phyloP scores from a whole-genome alignment of 2,329 filamentous ascomycete species.

The Aureobasidium sp. region DNA sequence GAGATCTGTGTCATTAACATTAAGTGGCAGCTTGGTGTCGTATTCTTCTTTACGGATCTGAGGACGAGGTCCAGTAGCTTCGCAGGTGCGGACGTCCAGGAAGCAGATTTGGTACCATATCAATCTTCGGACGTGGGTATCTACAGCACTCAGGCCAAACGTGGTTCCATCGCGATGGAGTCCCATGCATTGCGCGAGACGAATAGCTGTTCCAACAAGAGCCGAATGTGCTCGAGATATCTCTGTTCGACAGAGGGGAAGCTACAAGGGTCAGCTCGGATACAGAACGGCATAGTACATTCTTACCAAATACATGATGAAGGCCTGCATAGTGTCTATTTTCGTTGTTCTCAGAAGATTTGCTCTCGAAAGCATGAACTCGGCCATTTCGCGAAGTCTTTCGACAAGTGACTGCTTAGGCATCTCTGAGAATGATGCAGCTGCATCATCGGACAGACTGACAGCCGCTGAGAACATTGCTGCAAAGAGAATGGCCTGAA shows the following conservation, averaged over 20 bases:
- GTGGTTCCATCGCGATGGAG: constrained; percentile 61
- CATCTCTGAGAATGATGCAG: constrained; percentile 46
- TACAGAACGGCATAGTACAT: not conserved
- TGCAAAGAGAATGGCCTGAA: constrained; percentile 61
- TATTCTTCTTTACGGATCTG: constrained; percentile 66
- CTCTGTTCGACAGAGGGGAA: constrained; percentile 63
- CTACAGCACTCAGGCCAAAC: constrained; percentile 57
- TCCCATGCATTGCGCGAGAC: constrained; percentile 70
- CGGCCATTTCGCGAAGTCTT: constrained; percentile 56
- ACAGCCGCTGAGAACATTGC: constrained; percentile 61
- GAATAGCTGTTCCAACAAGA: constrained; percentile 60
- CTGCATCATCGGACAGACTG: constrained; percentile 50
- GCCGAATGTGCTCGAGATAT: constrained; percentile 66
- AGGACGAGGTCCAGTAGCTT: constrained; percentile 63
- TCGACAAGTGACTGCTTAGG: constrained; percentile 50
- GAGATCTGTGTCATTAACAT: constrained; percentile 60
- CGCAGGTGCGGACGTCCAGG: constrained; percentile 64
- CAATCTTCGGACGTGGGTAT: constrained; percentile 61
- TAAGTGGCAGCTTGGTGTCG: constrained; percentile 63
- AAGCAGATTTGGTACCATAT: constrained; percentile 74
- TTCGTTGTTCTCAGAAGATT: constrained; percentile 64
- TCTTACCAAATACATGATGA: constrained; percentile 66
- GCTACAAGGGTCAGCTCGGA: constrained; percentile 34
- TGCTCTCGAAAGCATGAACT: constrained; percentile 58
- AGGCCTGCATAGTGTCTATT: constrained; percentile 66